Base-by-base conservation (phyloP, 129 eudicot genomes). In the Solidago caesia region DNA sequence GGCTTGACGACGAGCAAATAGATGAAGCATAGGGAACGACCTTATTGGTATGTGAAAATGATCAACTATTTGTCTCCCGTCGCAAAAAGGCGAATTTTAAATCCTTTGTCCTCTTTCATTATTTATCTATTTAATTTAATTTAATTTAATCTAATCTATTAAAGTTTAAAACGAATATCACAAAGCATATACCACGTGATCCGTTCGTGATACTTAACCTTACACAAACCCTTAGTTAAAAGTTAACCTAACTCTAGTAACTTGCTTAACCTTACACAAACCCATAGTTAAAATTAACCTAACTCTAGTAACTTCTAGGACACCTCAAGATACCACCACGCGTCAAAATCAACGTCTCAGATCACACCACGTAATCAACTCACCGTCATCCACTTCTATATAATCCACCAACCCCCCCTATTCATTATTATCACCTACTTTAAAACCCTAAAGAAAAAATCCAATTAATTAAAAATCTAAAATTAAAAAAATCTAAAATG, bases 111-210 rank as follows among this genome's bases (percentile, higher is more conserved):
- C n/a, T n/a, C n/a, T n/a, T n/a, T n/a, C n/a, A n/a, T n/a, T n/a
- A n/a, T n/a, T n/a, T n/a, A n/a, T n/a, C n/a, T n/a, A n/a, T n/a
- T n/a, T n/a, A 29, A 29, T 29, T 1, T 29, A 29, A 29, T 29
- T 2, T 29, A 29, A 29, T 29, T 2, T 2, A 29, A 29, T 29
- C 1, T 1, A 29, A 29, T 29, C 39, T 29, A 29, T 29, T 29
- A 1, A 1, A 29, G 39, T 2, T 29, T 2, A 29, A 29, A 29
- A 29, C 39, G 39, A 2, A 29, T 29, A 29, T 29, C 39, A 29
- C 61, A 64, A 63, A 66, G 67, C 68, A 55, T 73, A 72, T 73
- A 44, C 73, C 82, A 56, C 68, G 82, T 72, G 82, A 72, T 46
- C 29, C 63, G 62, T 73, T 57, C 82, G 77, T 79, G 78, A 56